Evolutionary conservation across 495 filamentous ascomycete species (phyloP), one percentile per base, ranked within the genome.

Genomic region (Daldinia grandis): DNA sequence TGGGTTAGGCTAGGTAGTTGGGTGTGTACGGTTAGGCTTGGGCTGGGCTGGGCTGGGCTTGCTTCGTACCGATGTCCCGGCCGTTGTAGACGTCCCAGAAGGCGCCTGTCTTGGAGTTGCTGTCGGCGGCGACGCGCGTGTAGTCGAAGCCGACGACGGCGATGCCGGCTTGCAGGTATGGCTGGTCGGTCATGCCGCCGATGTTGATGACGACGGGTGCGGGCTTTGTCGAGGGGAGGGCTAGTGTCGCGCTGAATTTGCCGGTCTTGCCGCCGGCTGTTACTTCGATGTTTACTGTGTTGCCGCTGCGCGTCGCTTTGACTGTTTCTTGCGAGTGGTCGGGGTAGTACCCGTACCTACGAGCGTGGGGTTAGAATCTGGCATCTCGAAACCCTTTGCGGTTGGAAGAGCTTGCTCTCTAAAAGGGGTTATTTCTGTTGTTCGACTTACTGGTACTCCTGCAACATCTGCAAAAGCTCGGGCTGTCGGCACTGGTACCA

Each of bases 151-250:
- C 82, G 3, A 82, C 84, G 17, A 86, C 80, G 0, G 84, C 84
- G 63, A 86, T 85, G 31, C 83, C 84, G 1, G 80, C 80, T 17
- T 75, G 79, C 4, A 84, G 71, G 64, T 86, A 87, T 5, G 80
- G 79, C 69, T 81, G 79, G 76, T 84, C 85, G 56, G 81, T 78
- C 75, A 86, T 87, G 27, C 85, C 85, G 31, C 84, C 85, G 64
- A 86, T 86, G 54, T 84, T 83, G 66, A 86, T 86, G 3, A 87
- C 82, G 8, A 87, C 83, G 17, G 84, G 83, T 1, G 80, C 83
- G 31, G 78, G 78, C 40, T 76, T 78, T 6, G 65, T 69, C 17
- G 77, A 71, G 1, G 84, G 84, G 42, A 86, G 71, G 24, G 78
- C 72, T 19, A 86, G 50, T 6, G 79, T 82, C 6, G 83, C 83